A percentile compares a stretch with the other conserved stretches of the same genome.
These are phyloP conservation scores for Ensete ventricosum DNA, from an alignment of 176 grass and related monocot genomes.

Conservation along the genomic window DNA sequence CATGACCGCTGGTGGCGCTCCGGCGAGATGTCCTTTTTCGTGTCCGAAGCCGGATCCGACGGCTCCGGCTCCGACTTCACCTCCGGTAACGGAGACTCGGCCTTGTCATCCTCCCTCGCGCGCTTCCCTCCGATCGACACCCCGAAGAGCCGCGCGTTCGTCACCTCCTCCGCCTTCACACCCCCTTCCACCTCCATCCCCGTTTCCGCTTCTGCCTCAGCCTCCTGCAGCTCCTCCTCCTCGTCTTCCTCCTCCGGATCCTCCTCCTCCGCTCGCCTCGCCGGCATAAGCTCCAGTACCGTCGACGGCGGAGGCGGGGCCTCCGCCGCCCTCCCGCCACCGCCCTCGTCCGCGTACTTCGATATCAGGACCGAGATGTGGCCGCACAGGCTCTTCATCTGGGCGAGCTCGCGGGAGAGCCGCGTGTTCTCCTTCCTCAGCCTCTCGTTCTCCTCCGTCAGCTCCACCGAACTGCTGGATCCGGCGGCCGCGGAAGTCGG, in stretches of 20 bases:
- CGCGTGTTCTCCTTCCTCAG: conserved; percentile 12
- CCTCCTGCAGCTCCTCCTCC: background rate
- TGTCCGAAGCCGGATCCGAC: background rate
- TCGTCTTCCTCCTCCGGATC: background rate
- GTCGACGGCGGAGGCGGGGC: background rate
- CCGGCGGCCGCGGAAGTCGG: background rate
- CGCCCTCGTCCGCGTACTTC: background rate
- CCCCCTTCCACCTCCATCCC: background rate
- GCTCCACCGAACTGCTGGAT: background rate
- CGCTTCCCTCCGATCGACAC: background rate
- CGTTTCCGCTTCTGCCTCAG: background rate
- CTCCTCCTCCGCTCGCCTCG: background rate
- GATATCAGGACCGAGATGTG: background rate
- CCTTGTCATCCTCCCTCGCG: background rate
- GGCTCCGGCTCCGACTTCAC: conserved; percentile 15
- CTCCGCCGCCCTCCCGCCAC: background rate
- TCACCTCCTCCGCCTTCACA: background rate
- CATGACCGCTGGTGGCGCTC: background rate
- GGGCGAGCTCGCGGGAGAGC: conserved; percentile 5
- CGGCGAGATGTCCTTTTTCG: background rate
- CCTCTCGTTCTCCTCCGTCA: conserved; percentile 11
- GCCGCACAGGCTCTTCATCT: conserved; percentile 10
- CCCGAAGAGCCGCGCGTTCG: background rate
- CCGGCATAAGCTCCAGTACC: background rate
- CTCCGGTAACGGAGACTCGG: background rate